Conservation (phyloP, 176 grass and related monocot genomes). For the Bothriochloa decipiens region DNA sequence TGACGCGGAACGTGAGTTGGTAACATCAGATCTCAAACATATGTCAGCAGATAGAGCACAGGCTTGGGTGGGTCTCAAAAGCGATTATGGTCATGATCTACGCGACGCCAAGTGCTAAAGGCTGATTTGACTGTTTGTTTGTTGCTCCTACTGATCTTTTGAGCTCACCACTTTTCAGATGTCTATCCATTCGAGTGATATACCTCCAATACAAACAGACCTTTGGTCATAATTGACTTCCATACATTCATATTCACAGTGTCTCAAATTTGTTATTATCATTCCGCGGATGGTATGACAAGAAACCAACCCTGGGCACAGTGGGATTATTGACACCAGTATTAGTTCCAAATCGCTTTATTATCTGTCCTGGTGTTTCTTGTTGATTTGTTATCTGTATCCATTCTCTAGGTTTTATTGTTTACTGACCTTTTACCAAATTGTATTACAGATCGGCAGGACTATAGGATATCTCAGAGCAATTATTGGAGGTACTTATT, state of each 20-base stretch:
- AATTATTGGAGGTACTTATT: neutral
- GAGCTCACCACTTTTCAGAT: neutral
- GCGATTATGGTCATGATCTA: neutral
- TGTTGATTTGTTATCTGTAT: neutral
- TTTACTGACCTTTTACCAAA: neutral
- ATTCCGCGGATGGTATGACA: neutral
- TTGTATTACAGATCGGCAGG: neutral
- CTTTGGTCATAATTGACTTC: neutral
- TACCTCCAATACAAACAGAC: neutral
- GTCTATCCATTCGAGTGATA: neutral
- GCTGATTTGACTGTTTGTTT: neutral
- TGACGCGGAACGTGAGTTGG: neutral
- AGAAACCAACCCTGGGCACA: neutral
- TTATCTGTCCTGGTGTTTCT: neutral
- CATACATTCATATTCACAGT: neutral
- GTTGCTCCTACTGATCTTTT: neutral
- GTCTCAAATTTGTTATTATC: neutral
- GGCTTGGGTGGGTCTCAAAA: neutral
- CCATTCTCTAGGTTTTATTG: slow-evolving; percentile 17
- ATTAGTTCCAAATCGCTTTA: neutral
- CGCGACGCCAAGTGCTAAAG: neutral
- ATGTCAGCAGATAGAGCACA: neutral
- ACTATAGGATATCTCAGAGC: neutral
- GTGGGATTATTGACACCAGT: neutral
- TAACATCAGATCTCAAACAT: too few species aligned